Evolutionary conservation across 169 alveolate genomes (phyloP).

Genomic region (Cryptosporidium felis): DNA sequence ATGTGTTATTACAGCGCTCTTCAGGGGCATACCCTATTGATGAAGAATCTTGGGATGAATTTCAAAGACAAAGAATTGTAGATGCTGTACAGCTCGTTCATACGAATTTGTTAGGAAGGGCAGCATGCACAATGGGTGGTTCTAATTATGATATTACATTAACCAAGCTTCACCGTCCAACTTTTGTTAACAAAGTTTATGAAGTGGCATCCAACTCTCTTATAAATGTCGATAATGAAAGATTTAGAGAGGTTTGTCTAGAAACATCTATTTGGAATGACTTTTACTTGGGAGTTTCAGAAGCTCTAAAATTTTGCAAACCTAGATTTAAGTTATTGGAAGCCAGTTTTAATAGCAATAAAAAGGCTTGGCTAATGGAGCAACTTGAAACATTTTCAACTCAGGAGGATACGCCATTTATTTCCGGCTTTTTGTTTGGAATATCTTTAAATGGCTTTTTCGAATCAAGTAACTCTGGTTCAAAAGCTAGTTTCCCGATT

Average conservation of each 20-base stretch:
- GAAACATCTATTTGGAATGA: constrained; percentile 65
- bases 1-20: constrained; percentile 34
- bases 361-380: constrained; percentile 31
- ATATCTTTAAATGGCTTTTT: constrained; percentile 40
- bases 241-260: constrained; percentile 52
- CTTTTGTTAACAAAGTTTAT: constrained; percentile 18
- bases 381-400: constrained; percentile 21
- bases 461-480: background rate
- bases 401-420: constrained; percentile 16
- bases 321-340: background rate
- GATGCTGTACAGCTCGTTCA: constrained; percentile 53
- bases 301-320: background rate
- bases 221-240: constrained; percentile 19
- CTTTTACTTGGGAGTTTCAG: constrained; percentile 27
- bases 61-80: constrained; percentile 53
- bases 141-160: constrained; percentile 16
- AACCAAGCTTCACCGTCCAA: constrained; percentile 8
- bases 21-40: constrained; percentile 70
- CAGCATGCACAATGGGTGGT: constrained; percentile 46
- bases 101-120: constrained; percentile 36
- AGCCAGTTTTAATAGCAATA: background rate
- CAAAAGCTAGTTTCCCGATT: constrained; percentile 17
- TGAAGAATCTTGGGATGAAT: constrained; percentile 72
- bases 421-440: constrained; percentile 47
- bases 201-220: constrained; percentile 63